phyloP scores from a whole-genome alignment of 257 asterid species.

The Nicotiana benthamiana region DNA sequence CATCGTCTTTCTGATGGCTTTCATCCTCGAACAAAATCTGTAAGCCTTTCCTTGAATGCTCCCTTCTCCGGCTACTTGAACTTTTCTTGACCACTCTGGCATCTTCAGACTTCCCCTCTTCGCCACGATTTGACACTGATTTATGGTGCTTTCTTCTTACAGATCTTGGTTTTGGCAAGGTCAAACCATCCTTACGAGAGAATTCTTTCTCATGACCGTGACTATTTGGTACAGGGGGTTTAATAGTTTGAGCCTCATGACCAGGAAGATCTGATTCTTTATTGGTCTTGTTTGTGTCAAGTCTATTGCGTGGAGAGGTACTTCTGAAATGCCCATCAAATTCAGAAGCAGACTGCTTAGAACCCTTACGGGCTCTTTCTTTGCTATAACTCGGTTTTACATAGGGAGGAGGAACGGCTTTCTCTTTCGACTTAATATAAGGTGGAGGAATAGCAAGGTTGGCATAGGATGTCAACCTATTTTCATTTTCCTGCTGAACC shows the following conservation, averaged over 20 bases:
- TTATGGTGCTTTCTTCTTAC: slow-evolving; percentile 59
- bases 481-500: slow-evolving; percentile 30
- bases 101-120: slow-evolving; percentile 33
- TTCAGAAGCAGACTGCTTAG: slow-evolving; percentile 27
- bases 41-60: slow-evolving; percentile 57
- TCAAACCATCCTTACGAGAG: slow-evolving; percentile 31
- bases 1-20: slow-evolving; percentile 42
- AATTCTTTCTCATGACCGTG: slow-evolving; percentile 24
- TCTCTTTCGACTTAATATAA: slow-evolving; percentile 49
- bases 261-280: slow-evolving; percentile 19
- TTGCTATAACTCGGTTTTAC: slow-evolving; percentile 46
- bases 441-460: slow-evolving; percentile 62
- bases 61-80: slow-evolving; percentile 69
- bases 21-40: slow-evolving; percentile 52
- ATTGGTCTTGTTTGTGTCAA: slow-evolving; percentile 13
- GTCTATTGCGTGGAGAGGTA: slow-evolving; percentile 12
- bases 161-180: slow-evolving; percentile 67
- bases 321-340: slow-evolving; percentile 16
- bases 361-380: slow-evolving; percentile 25
- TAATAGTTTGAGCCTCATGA: slow-evolving; percentile 18
- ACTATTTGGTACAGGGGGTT: slow-evolving; percentile 14
- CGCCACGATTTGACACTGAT: slow-evolving; percentile 34
- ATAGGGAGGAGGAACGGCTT: slow-evolving; percentile 52
- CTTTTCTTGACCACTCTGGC: slow-evolving; percentile 32
- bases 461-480: slow-evolving; percentile 29